phyloP scores from a whole-genome alignment of 176 grass and related monocot species.

The Triticum urartu region DNA sequence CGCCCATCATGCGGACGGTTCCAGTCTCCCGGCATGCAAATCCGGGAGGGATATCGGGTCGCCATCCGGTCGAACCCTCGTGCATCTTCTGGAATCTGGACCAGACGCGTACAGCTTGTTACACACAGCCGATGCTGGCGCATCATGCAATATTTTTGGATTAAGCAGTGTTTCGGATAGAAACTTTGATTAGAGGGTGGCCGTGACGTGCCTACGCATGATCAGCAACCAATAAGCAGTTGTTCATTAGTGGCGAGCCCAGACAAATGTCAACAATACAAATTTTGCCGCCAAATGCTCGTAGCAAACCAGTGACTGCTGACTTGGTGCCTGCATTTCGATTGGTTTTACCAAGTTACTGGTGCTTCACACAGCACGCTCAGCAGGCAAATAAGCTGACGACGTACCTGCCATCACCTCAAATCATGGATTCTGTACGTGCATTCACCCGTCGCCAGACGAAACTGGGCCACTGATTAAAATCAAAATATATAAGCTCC shows the following conservation, averaged over 20 bases:
- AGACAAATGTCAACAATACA: neutral
- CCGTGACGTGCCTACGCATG: slow-evolving; percentile 25
- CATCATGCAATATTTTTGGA: slow-evolving; percentile 24
- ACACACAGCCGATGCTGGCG: too few relatives aligned
- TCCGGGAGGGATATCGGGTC: neutral
- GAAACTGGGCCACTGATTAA: slow-evolving; percentile 36
- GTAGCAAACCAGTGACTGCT: neutral
- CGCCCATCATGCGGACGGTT: neutral
- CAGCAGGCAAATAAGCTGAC: neutral
- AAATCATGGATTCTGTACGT: neutral
- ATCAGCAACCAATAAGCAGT: slow-evolving; percentile 7
- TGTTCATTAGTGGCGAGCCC: neutral
- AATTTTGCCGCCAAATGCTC: neutral
- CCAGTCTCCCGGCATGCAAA: neutral
- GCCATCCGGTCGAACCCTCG: neutral
- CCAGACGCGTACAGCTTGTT: neutral
- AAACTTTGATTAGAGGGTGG: slow-evolving; percentile 19
- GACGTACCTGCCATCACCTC: neutral
- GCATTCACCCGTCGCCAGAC: neutral
- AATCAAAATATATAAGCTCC: neutral
- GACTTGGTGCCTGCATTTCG: too few relatives aligned
- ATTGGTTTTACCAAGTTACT: too few relatives aligned
- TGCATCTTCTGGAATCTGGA: neutral
- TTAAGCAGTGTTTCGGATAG: slow-evolving; percentile 26
- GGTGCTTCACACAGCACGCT: neutral